Evolutionary conservation across 345 rosid genomes (phyloP), one percentile per base, ranked within the genome.

Genomic region (Arabis hirsuta): DNA sequence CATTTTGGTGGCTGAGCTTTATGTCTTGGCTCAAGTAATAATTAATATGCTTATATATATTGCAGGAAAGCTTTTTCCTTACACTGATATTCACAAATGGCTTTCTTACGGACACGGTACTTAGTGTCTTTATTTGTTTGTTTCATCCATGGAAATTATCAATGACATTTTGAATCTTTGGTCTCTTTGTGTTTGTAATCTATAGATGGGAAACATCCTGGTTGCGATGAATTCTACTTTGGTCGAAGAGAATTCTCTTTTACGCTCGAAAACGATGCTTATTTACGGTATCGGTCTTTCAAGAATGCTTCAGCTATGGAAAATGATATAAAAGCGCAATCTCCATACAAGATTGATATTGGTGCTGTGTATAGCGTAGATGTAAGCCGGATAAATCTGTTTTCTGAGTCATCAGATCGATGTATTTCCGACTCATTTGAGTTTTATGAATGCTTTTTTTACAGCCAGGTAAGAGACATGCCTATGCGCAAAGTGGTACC

Each of bases 191-290:
- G 12, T 45, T 14, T 46, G 8, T 66, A 61, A 27, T 71, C 9
- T 66, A 54, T 82, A 93, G 97, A 91, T 81, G 97, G 96, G 75
- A 91, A 87, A 81, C 98, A 91, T 82, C 96, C 96, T 34, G 97
- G 82, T 48, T 94, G 98, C 41, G 95, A 94, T 70, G 82, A 73
- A 22, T 85, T 82, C 55, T 91, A 85, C 81, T 71, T 86, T 58
- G 85, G 86, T 50, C 76, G 96, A 57, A 88, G 97, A 76, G 98
- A 94, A 55, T 88, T 94, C 73, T 89, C 98, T 2, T 91, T 87
- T 78, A 94, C 97, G 1, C 83, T 94, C 36, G 92, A 85, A 16
- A 83, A 86, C 74, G 92, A 94, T 77, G 81, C 84, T 71, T 86
- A 85, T 72, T 46, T 88, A 70, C 86, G 98, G 29, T 94, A 84